A percentile compares a stretch with the other conserved stretches of the same genome.
These are phyloP conservation scores for Houttuynia cordata DNA, from an alignment of 164 flowering plant genomes.

Conservation along the genomic window DNA sequence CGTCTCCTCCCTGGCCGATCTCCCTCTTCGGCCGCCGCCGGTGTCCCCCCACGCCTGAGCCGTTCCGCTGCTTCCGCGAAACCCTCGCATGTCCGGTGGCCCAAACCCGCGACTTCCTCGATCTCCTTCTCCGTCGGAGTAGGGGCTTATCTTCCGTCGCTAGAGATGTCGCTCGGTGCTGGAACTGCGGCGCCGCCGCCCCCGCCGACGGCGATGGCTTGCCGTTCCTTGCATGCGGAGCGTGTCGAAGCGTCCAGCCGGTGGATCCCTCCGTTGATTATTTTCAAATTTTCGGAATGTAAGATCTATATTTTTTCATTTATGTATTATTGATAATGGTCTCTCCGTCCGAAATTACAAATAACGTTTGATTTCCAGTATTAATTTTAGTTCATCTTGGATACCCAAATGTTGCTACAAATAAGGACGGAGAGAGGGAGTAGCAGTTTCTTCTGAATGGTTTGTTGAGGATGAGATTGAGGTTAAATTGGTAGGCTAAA, in stretches of 20 bases:
- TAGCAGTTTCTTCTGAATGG: too few relatives aligned
- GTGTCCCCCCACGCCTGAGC: not conserved
- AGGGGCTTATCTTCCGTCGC: not conserved
- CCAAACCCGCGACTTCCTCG: not conserved
- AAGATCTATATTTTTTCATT: slow-evolving; percentile 11
- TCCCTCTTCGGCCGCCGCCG: not conserved
- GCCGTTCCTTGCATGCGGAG: slow-evolving; percentile 47
- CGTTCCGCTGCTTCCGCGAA: not conserved
- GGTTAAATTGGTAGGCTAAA: too few relatives aligned
- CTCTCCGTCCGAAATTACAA: too few relatives aligned
- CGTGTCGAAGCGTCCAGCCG: slow-evolving; percentile 65
- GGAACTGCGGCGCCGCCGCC: slow-evolving; percentile 8
- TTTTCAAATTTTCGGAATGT: slow-evolving; percentile 72
- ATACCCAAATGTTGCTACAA: too few relatives aligned
- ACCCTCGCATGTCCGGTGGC: too few relatives aligned
- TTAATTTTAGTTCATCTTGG: too few relatives aligned
- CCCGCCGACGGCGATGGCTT: not conserved
- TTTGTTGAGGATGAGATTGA: too few relatives aligned
- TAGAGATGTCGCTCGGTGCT: not conserved
- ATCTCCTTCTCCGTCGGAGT: not conserved
- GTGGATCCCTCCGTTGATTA: slow-evolving; percentile 68
- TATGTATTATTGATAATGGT: too few relatives aligned
- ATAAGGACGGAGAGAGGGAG: too few relatives aligned
- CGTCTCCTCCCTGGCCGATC: not conserved
- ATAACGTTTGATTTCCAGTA: too few relatives aligned